Evolutionary conservation across 2,329 filamentous ascomycete species (phyloP).

Genomic region (Cladosporium cucumerinum): DNA sequence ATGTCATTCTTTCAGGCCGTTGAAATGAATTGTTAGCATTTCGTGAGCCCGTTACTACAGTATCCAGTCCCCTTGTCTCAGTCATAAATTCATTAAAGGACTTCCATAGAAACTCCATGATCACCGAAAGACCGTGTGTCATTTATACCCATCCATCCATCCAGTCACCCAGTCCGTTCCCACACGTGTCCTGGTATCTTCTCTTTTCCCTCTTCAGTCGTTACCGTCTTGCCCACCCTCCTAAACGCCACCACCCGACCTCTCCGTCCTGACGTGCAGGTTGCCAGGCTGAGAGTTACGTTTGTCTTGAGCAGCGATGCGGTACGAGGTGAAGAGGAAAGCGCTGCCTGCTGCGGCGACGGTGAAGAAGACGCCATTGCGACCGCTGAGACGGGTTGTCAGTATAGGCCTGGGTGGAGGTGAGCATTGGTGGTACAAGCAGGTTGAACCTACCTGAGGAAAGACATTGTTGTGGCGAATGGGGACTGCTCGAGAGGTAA

Average conservation of each 20-base stretch:
- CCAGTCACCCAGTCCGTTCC: neutral
- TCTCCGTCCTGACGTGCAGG: constrained; percentile 28
- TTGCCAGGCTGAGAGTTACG: constrained; percentile 23
- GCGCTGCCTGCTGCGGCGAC: constrained; percentile 25
- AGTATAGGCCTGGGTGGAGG: neutral
- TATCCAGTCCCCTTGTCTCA: no score
- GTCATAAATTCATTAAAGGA: neutral
- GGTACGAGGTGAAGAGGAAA: constrained; percentile 25
- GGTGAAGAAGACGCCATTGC: constrained; percentile 29
- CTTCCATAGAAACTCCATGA: neutral
- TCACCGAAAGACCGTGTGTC: neutral
- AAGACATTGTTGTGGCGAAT: neutral
- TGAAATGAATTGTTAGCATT: neutral
- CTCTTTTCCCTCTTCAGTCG: neutral
- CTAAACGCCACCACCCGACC: constrained; percentile 24
- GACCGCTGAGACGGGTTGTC: constrained; percentile 20
- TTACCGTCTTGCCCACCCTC: neutral
- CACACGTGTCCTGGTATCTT: neutral
- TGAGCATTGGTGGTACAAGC: neutral
- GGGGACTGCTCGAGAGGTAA: neutral
- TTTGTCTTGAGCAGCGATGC: constrained; percentile 19
- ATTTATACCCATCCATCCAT: neutral
- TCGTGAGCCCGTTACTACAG: neutral
- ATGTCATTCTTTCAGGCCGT: neutral
- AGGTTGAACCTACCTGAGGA: neutral